Base-by-base conservation (phyloP, 768 basidiomycete species). In the Rhodocollybia butyracea region DNA sequence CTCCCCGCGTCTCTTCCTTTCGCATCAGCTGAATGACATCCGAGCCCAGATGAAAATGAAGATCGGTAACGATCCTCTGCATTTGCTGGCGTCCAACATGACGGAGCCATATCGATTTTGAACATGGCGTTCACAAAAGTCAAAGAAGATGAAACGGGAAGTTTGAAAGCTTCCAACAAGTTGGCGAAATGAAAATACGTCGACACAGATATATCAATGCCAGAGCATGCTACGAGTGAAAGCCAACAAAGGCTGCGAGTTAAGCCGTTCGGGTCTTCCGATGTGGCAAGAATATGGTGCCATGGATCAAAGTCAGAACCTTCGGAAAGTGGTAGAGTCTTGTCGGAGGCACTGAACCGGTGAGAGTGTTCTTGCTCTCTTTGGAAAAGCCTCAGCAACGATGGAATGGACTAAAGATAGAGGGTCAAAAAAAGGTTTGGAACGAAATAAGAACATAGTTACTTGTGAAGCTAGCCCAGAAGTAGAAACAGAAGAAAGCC, bases 81-180 rank as follows among this genome's bases (percentile, higher is more conserved):
- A 89, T 66, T 26, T 83, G 79, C 58, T 85, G 81, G 29, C 83
- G 77, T 5, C 82, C 84, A 38, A 80, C 67, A 3, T 84, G 76
- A 60, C 73, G 78, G 32, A 85, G 70, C 86, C 86, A 91, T 5
- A 76, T 71, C n/a, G 82, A 81, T 43, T n/a, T 76, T 71, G 45
- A 86, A 63, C 7, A 81, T 65, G 8, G 81, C 77, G 56, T 80
- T 77, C n/a, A 82, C 67, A 2, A 90, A 66, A n/a, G 79, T 60
- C 13, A 76, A 67, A 8, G 76, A 77, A 54, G 82, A 76, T 7
- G 68, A 52, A 10, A 88, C 66, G 2, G 76, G 66, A 4, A 70
- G 63, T 6, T 71, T 62, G 45, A 72, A 75, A 24, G 72, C 63
- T 12, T 64, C 63, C 5, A 78, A 72, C 19, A 81, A 64, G 8